Evolutionary conservation across 202 grass and related monocot genomes (phyloP).

Genomic region (Alloteropsis angusta): DNA sequence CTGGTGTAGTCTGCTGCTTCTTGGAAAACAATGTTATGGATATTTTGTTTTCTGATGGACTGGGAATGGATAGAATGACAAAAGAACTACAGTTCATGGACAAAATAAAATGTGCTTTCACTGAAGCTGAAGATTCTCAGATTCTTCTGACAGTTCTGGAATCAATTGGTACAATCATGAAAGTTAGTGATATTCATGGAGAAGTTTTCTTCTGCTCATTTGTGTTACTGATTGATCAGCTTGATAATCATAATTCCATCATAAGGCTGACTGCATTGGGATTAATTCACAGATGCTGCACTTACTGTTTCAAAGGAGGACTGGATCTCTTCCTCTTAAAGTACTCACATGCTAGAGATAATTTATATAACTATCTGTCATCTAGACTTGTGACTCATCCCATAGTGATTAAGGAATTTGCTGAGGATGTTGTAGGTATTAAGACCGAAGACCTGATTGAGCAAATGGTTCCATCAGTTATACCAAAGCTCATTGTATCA

Average conservation of each 20-base stretch:
- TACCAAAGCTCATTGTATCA: constrained; percentile 85
- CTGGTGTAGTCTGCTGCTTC: constrained; percentile 65
- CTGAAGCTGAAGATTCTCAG: constrained; percentile 43
- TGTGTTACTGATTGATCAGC: constrained; percentile 64
- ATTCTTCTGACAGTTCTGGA: constrained; percentile 68
- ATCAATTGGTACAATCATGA: constrained; percentile 64
- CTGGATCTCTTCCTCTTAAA: constrained; percentile 62
- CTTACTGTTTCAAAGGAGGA: constrained; percentile 59
- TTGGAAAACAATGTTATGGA: constrained; percentile 56
- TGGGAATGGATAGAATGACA: constrained; percentile 21
- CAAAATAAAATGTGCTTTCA: constrained; percentile 56
- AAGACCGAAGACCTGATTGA: constrained; percentile 65
- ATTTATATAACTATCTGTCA: constrained; percentile 70
- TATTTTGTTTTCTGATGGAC: constrained; percentile 55
- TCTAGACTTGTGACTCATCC: constrained; percentile 54
- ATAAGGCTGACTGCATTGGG: constrained; percentile 56
- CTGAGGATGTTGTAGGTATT: constrained; percentile 67
- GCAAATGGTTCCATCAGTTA: constrained; percentile 76
- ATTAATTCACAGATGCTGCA: constrained; percentile 61
- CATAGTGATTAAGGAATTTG: constrained; percentile 58
- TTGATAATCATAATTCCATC: constrained; percentile 52
- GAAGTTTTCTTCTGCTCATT: constrained; percentile 68
- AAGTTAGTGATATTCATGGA: constrained; percentile 57
- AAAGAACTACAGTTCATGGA: constrained; percentile 58
- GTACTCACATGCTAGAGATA: constrained; percentile 52